Percentiles rank a stretch among this genome's conserved stretches.
Evolutionary conservation across 805 yeast genomes (phyloP).

Genomic region (Candida orba): DNA sequence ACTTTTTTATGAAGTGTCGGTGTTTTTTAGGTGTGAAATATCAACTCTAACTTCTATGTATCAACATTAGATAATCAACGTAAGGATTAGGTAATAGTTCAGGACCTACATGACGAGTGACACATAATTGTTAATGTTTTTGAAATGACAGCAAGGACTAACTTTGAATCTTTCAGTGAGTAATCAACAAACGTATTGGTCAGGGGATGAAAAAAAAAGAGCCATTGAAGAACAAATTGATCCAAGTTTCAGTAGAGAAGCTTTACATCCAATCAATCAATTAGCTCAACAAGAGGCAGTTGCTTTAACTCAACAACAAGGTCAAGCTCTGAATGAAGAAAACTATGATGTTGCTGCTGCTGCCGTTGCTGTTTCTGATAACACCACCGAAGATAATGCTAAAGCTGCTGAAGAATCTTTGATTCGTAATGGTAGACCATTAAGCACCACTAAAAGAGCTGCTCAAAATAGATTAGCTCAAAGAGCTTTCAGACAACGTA

Average conservation of each 20-base stretch:
- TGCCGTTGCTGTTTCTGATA: conserved; percentile 26
- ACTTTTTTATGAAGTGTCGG: background rate
- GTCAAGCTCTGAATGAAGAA: conserved; percentile 14
- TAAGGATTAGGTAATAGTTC: conserved; percentile 12
- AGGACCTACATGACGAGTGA: background rate
- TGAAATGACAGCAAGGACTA: background rate
- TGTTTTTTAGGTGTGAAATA: background rate
- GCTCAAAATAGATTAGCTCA: conserved; percentile 91
- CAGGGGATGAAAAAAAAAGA: conserved; percentile 15
- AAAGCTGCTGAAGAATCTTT: conserved; percentile 7
- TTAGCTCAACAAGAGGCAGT: conserved; percentile 10
- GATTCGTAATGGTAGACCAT: conserved; percentile 27
- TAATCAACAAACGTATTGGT: conserved; percentile 11
- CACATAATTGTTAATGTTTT: background rate
- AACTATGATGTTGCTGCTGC: conserved; percentile 30
- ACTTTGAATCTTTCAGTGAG: conserved; percentile 5
- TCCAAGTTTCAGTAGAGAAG: conserved; percentile 23
- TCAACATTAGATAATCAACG: conserved; percentile 9
- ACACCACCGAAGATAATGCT: conserved; percentile 3
- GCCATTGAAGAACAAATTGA: conserved; percentile 25
- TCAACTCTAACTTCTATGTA: background rate
- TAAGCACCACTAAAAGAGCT: conserved; percentile 73
- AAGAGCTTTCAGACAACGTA: conserved; percentile 80
- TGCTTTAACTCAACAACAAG: conserved; percentile 7
- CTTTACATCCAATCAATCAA: conserved; percentile 13